These are phyloP conservation scores for Taphrina pruni DNA, from an alignment of 1,139 yeast species.

Conservation along the genomic window DNA sequence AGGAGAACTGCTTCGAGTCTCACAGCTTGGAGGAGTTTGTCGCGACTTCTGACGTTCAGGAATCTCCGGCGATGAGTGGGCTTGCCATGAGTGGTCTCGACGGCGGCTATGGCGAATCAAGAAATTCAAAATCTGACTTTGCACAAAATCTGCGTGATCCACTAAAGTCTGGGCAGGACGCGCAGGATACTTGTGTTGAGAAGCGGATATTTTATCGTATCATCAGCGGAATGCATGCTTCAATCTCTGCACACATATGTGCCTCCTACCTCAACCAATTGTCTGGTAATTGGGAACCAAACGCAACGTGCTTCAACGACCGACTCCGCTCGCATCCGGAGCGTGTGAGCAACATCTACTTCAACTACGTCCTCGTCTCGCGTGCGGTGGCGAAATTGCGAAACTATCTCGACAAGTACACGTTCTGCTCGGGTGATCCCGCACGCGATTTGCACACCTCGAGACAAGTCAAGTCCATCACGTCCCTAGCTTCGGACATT, in stretches of 20 bases:
- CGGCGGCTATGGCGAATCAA: conserved; percentile 14
- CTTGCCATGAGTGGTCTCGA: conserved; percentile 43
- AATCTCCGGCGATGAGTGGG: conserved; percentile 44
- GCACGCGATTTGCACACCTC: conserved; percentile 39
- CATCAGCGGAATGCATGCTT: conserved; percentile 93
- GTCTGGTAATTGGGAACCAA: conserved; percentile 82
- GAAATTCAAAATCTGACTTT: conserved; percentile 18
- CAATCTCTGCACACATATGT: conserved; percentile 90
- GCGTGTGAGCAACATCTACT: conserved; percentile 83
- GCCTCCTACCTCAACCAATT: conserved; percentile 78
- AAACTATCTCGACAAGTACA: conserved; percentile 58
- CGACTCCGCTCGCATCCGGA: conserved; percentile 91
- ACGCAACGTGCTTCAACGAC: conserved; percentile 78
- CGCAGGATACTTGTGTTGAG: conserved; percentile 61
- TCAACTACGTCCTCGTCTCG: conserved; percentile 86
- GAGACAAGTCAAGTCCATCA: conserved; percentile 26
- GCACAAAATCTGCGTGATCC: conserved; percentile 31
- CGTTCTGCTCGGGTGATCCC: conserved; percentile 58
- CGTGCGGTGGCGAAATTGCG: conserved; percentile 75
- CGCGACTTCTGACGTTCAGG: conserved; percentile 46
- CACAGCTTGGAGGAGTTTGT: conserved; percentile 45
- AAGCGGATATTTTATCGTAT: conserved; percentile 86
- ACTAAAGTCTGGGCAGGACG: conserved; percentile 22
- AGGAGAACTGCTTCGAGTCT: conserved; percentile 77
- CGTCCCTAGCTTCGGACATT: conserved; percentile 53